phyloP scores from a whole-genome alignment of 139 green algal species.

The Tetratostichococcus sp. region DNA sequence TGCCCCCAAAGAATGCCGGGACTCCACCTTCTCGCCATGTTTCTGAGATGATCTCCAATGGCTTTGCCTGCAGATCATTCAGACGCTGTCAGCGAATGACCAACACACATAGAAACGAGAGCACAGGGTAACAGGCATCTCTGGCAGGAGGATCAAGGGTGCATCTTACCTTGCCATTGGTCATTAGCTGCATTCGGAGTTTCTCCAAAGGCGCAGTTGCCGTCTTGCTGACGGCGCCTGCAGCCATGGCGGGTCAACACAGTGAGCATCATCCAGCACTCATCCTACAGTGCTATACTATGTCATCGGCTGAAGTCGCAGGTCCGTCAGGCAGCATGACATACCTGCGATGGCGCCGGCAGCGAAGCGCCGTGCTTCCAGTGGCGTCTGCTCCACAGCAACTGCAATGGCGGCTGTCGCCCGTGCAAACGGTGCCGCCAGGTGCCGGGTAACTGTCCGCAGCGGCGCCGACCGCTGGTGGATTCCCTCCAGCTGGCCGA shows the following conservation, averaged over 20 bases:
- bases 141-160: too few species aligned
- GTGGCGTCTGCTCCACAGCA: neutral
- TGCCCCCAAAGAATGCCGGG: constrained; percentile 24
- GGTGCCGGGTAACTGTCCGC: neutral
- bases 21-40: constrained; percentile 9
- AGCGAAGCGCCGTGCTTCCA: neutral
- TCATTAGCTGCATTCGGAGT: constrained; percentile 32
- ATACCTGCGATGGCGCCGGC: neutral
- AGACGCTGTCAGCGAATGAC: too few species aligned
- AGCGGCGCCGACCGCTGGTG: neutral
- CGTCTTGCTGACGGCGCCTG: constrained; percentile 33
- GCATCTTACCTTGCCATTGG: constrained; percentile 7
- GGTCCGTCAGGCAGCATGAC: neutral
- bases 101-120: too few species aligned
- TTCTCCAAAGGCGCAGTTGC: constrained; percentile 36
- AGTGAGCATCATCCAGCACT: too few species aligned
- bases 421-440: neutral
- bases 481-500: neutral
- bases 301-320: neutral
- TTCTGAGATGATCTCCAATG: neutral
- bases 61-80: constrained; percentile 5
- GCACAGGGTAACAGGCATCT: too few species aligned
- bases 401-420: too few species aligned
- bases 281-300: too few species aligned
- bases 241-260: too few species aligned